Evolutionary conservation across 352 stramenopile genomes (phyloP), one percentile per base, ranked within the genome.

Genomic region (Aphanomyces invadans): DNA sequence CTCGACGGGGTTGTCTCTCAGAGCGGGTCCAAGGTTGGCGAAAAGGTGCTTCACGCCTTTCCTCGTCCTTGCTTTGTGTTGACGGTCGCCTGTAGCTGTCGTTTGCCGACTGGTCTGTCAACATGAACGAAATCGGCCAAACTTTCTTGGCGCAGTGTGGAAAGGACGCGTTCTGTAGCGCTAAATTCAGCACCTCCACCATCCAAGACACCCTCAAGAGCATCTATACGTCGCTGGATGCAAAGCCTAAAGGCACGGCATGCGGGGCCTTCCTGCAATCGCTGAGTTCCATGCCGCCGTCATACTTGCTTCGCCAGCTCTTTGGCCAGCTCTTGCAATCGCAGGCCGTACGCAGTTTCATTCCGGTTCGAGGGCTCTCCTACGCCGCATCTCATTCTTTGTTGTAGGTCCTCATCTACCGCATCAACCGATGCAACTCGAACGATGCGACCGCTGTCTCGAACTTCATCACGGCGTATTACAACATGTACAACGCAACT

Each of bases 1-100:
- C 68, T 90, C 23, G 81, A 90, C 64, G 81, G 81, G 25, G 57
- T 76, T 7, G 60, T 60, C 1, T 67, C 48, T 29, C 38, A 65
- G 21, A 83, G 76, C 2, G 78, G 78, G 19, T 49, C 69, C 3
- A 36, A 49, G 9, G 52, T 69, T 17, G 44, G 61, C 3, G 62
- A 73, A 26, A 73, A 78, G 28, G 72, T 75, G n/a, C 65, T 73
- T 46, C 76, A 80, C 49, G 73, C 74, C 15, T 77, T 69, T 25
- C 73, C 25, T 54, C 28, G 46, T 11, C 10, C 46, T 12, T 12
- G 9, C 15, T 54, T n/a, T n/a, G n/a, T n/a, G n/a, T n/a, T n/a
- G n/a, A n/a, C n/a, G 46, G 28, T 54, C 28, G 46, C 9, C 21
- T 19, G 49, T 57, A 57, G 49, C 49, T 57, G 49, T 57, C 49